Evolutionary conservation across 441 rosid species (phyloP).

Genomic region (Kokia cookei): DNA sequence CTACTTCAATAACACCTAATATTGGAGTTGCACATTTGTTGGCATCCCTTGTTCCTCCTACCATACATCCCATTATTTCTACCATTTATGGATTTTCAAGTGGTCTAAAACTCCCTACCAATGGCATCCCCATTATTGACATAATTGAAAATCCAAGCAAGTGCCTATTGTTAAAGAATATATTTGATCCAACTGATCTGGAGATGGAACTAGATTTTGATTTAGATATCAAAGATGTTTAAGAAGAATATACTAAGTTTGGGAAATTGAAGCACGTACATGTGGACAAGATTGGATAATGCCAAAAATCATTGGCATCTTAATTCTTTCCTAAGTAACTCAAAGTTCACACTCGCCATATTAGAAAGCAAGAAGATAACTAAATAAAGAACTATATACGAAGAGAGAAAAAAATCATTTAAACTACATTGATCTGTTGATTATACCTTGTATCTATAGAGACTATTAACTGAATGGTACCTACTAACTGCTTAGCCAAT

Average conservation of each 20-base stretch:
- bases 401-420: too few species aligned
- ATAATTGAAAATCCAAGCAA: conserved; percentile 75
- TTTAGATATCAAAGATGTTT: conserved; percentile 78
- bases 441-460: too few species aligned
- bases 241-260: conserved; percentile 71
- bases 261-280: conserved; percentile 66
- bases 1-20: conserved; percentile 36
- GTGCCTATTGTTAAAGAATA: conserved; percentile 81
- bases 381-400: too few species aligned
- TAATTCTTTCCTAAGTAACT: too few species aligned
- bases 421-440: too few species aligned
- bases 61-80: too few species aligned
- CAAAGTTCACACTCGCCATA: too few species aligned
- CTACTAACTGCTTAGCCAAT: too few species aligned
- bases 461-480: too few species aligned
- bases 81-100: conserved; percentile 43
- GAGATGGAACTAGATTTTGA: conserved; percentile 91
- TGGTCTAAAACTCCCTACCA: conserved; percentile 39
- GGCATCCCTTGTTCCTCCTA: conserved; percentile 47
- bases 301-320: too few species aligned
- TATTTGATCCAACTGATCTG: conserved; percentile 72
- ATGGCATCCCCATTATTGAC: conserved; percentile 39
- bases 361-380: too few species aligned
- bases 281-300: conserved; percentile 51
- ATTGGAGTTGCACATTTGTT: conserved; percentile 35